Evolutionary conservation across 352 stramenopile genomes (phyloP), one percentile per base, ranked within the genome.

Genomic region (Phytopythium kandeliae): DNA sequence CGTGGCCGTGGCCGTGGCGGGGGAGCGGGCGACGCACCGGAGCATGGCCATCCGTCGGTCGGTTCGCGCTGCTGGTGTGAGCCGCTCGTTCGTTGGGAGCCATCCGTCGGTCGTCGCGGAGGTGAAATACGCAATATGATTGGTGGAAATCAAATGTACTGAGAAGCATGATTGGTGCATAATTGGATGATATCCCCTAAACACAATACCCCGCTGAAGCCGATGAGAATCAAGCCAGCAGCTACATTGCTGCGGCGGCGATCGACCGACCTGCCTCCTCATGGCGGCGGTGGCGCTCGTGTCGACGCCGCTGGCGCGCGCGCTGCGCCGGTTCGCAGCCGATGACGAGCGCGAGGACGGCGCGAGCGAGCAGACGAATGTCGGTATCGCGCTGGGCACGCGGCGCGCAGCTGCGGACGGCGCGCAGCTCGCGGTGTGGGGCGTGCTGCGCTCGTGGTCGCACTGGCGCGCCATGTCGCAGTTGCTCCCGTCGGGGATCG

Each of bases 221-320:
- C 40, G 40, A 46, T 46, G 19, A 21, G 0, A 16, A 37, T 37
- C 16, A 26, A 49, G 4, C 28, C 28, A 9, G n/a, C 15, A 37
- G 26, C 26, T 37, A 49, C 25, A 22, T 25, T 2, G 28, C 15
- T 7, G 33, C 16, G 13, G 13, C 33, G 22, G 5, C 3, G 17
- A 34, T 4, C 37, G 17, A n/a, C 15, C 5, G 0, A 2, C 38
- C 3, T 33, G 11, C 4, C 15, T 13, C 2, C 3, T 16, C 15
- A 69, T 63, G 62, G 49, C 62, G 40, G 47, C 61, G 62, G 49
- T 60, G 40, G 47, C 36, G 33, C 54, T 62, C 40, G 10, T 76
- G 15, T 51, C 68, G 34, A 60, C 60, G 34, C 57, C 68, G 47
- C 48, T 83, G 10, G 47, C 73, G 57, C 69, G 62, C 37, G 62